phyloP scores from a whole-genome alignment of 192 early-diverging fungal species.

The Cetraspora pellucida region DNA sequence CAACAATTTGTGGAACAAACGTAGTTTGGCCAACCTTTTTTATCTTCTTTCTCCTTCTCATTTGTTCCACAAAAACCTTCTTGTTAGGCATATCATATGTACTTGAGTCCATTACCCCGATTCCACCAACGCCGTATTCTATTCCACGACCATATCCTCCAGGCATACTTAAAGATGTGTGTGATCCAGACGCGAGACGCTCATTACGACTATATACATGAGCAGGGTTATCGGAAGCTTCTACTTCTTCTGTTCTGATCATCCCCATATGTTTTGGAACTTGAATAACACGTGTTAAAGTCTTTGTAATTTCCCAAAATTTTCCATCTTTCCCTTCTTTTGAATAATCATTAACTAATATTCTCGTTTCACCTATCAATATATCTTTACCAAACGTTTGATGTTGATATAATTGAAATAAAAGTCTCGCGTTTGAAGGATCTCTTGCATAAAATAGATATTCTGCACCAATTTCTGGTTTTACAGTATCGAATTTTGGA shows the following conservation, averaged over 20 bases:
- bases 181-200: neutral
- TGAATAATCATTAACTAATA: conserved; percentile 24
- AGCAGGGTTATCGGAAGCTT: neutral
- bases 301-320: conserved; percentile 33
- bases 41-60: neutral
- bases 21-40: neutral
- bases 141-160: neutral
- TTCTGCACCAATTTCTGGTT: conserved; percentile 13
- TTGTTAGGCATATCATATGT: neutral
- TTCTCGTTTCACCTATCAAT: conserved; percentile 26
- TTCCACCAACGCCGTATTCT: neutral
- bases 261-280: neutral
- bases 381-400: conserved; percentile 21
- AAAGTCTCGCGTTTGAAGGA: neutral
- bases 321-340: conserved; percentile 14
- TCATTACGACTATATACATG: neutral
- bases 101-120: too few species aligned
- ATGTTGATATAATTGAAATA: conserved; percentile 30
- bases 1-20: neutral
- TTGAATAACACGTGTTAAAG: conserved; percentile 25
- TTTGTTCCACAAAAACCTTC: too few species aligned
- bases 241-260: neutral
- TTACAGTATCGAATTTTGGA: neutral
- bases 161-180: neutral
- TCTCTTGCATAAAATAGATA: conserved; percentile 27